Percentiles rank a stretch among this genome's conserved stretches.
phyloP scores from a whole-genome alignment of 768 basidiomycete genomes.

The Agrocybe pediades region DNA sequence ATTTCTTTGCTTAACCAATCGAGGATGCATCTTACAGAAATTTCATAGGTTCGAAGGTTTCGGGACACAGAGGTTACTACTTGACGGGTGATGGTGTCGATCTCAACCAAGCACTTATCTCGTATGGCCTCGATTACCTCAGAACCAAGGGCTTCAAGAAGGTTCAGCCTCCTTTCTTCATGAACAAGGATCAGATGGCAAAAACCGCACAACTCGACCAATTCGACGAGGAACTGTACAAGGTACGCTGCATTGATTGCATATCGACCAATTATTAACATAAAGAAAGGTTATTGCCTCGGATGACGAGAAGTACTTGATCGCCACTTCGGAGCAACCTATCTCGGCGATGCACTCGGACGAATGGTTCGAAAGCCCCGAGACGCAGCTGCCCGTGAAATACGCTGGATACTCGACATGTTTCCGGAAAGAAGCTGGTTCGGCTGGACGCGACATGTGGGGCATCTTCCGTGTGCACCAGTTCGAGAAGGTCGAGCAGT shows the following conservation, averaged over 20 bases:
- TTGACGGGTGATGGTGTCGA: constrained; percentile 95
- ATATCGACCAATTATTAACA: not conserved
- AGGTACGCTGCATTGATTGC: constrained; percentile 44
- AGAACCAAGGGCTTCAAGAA: constrained; percentile 85
- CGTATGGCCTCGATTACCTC: constrained; percentile 93
- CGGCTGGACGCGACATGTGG: constrained; percentile 98
- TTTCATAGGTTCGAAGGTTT: constrained; percentile 82
- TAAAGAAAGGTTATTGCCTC: constrained; percentile 70
- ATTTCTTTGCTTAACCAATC: not conserved
- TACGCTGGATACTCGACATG: constrained; percentile 93
- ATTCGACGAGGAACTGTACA: constrained; percentile 99
- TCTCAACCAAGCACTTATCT: constrained; percentile 94
- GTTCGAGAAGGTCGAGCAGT: constrained; percentile 99
- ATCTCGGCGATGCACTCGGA: constrained; percentile 95
- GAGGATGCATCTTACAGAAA: not conserved
- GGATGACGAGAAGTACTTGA: constrained; percentile 97
- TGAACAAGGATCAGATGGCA: constrained; percentile 96
- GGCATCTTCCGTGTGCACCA: constrained; percentile 99
- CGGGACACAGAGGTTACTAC: constrained; percentile 97
- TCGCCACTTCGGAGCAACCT: constrained; percentile 98
- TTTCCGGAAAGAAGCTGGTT: constrained; percentile 99
- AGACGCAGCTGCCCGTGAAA: constrained; percentile 87
- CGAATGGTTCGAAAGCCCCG: constrained; percentile 96
- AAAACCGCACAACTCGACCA: constrained; percentile 98
- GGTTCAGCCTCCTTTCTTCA: constrained; percentile 96